Base-by-base conservation (phyloP, 2,329 filamentous ascomycete genomes). In the Fusarium foetens region DNA sequence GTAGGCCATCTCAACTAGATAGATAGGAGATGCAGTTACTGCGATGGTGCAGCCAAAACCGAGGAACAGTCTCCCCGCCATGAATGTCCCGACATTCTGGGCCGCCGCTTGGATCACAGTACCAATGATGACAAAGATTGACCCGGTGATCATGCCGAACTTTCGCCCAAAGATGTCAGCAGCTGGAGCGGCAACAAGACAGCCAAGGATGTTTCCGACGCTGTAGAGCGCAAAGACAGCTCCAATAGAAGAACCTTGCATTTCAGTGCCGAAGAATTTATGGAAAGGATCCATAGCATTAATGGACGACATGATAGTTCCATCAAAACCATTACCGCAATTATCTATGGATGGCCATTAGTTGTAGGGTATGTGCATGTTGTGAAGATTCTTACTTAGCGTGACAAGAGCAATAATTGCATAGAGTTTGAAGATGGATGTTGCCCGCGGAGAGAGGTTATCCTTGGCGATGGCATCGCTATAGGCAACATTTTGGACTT, bases 391-490 rank as follows among this genome's bases (percentile, higher is more conserved):
- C 27, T n/a, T 33, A 59, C 55, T 59, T 10, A 52, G 5, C 3
- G 57, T 59, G 13, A 59, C 45, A 27, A 59, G 29, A 21, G 57
- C 45, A 35, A 59, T 27, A 6, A 59, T 53, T 6, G 57, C 45
- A 16, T 59, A 59, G 8, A 59, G 57, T 7, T 53, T 59, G 17
- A 52, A 10, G 9, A 59, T 36, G 3, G 36, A 59, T 8, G 36
- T 1, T 14, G 57, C 45, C 6, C n/a, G 17, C 2, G 19, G 45
- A 27, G 57, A 59, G 10, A 59, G 45, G 45, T 59, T 59, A 1
- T 59, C 57, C 17, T 59, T 59, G 10, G 57, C 45, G 8, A 59
- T 52, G n/a, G 57, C 57, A 59, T 59, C 57, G 12, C 57, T 59
- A 13, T 59, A 59, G 4, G 57, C 45, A 14, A 59, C 57, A n/a